Evolutionary conservation across 2,329 filamentous ascomycete species (phyloP), one percentile per base, ranked within the genome.

Genomic region (Apiospora pterosperma): DNA sequence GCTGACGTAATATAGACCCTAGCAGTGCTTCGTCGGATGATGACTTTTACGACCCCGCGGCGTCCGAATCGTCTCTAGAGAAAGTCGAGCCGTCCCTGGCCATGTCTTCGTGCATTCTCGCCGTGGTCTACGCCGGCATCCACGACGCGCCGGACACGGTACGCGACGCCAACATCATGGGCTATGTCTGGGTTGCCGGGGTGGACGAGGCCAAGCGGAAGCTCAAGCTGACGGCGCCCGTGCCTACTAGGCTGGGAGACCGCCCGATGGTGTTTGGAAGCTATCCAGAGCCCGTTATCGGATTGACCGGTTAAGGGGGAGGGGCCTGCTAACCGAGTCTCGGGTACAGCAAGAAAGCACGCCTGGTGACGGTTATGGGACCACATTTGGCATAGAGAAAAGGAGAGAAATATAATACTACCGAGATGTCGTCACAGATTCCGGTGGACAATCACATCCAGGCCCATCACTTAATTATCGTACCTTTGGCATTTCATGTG

Each of bases 171-270:
- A 91, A 90, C 64, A 89, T 98, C 36, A 91, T 96, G 85, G 96
- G 96, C 0, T 99, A 97, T 73, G 85, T 97, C 36, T 97, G 97
- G 73, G 91, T 98, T 19, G 90, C 92, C 0, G 92, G 97, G 67
- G 92, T 98, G 4, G 94, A 99, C 73, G 91, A 92, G 73, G 90
- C 91, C 70, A 91, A 91, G 76, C 88, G 88, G 69, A 91, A 92
- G 75, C 83, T 97, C 36, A 91, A 92, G 73, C 82, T 98, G 23
- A 80, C 99, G 65, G 90, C 92, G 21, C 96, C 96, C 1, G 88
- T 97, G 67, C 92, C 91, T 62, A 93, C 93, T 2, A 85, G 91
- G 65, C 83, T 97, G 66, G 93, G 92, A 0, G 87, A 91, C 69
- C 85, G 90, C 73, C 93, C 95, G 5, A 81, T 98, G 72, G 83